phyloP scores from a whole-genome alignment of 192 early-diverging fungal genomes.

The Backusella morwellensis region DNA sequence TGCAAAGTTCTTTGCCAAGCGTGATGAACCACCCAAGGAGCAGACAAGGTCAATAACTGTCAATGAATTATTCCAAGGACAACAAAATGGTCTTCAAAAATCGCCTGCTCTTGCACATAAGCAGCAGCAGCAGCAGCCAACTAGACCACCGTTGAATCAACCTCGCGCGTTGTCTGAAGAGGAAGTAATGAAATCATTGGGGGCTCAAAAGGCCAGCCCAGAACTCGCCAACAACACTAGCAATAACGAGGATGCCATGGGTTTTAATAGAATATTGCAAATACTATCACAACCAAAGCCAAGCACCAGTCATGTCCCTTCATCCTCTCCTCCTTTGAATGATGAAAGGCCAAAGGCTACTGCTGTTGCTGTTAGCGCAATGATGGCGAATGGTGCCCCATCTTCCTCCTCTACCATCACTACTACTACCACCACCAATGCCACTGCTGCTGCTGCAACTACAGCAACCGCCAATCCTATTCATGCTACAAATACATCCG shows the following conservation, averaged over 20 bases:
- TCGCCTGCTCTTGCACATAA: background rate
- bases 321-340: background rate
- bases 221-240: background rate
- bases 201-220: slow-evolving; percentile 20
- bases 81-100: slow-evolving; percentile 2
- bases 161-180: slow-evolving; percentile 46
- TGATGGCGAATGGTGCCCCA: background rate
- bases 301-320: background rate
- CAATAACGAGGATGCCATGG: slow-evolving; percentile 44
- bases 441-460: background rate
- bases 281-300: slow-evolving; percentile 51
- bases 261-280: slow-evolving; percentile 52
- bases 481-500: background rate
- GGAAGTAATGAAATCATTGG: slow-evolving; percentile 50
- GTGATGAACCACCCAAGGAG: slow-evolving; percentile 29
- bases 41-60: slow-evolving; percentile 29
- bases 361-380: background rate
- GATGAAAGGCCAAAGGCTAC: background rate
- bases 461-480: background rate
- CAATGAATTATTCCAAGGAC: slow-evolving; percentile 52
- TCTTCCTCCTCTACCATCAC: background rate
- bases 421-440: background rate
- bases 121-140: background rate
- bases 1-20: slow-evolving; percentile 55
- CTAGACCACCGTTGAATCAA: background rate